Conservation (phyloP, 139 green algal genomes). For the Trebouxia sp. region DNA sequence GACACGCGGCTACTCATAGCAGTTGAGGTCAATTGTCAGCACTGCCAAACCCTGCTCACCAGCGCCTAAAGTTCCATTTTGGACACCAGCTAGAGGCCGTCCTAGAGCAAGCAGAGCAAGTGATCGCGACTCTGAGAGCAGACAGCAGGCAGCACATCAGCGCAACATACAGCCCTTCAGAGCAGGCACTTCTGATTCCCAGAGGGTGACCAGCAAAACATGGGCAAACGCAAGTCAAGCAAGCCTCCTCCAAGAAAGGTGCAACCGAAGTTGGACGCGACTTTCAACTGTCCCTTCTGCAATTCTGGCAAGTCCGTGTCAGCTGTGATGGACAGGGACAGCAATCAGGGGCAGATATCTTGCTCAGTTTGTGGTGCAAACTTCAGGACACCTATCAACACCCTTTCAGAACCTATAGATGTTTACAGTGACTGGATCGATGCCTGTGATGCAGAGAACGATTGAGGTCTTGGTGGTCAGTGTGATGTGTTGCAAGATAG, state of each 20-base stretch:
- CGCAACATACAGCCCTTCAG: background rate
- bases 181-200: background rate
- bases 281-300: slow-evolving; percentile 75
- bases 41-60: no score
- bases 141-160: no score
- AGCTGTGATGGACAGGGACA: slow-evolving; percentile 57
- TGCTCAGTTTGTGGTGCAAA: slow-evolving; percentile 41
- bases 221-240: slow-evolving; percentile 70
- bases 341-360: slow-evolving; percentile 33
- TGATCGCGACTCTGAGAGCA: no score
- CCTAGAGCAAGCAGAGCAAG: no score
- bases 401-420: slow-evolving; percentile 58
- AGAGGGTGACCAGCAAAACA: slow-evolving; percentile 9
- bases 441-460: slow-evolving; percentile 49
- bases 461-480: no score
- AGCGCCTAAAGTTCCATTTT: no score
- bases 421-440: slow-evolving; percentile 70
- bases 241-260: slow-evolving; percentile 67
- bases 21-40: no score
- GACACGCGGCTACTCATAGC: no score
- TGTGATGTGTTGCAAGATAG: no score
- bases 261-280: slow-evolving; percentile 58
- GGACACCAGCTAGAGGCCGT: no score
- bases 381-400: slow-evolving; percentile 46
- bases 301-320: slow-evolving; percentile 66